Conservation (phyloP, 106 monocot genomes). For the Platanthera zijinensis region DNA sequence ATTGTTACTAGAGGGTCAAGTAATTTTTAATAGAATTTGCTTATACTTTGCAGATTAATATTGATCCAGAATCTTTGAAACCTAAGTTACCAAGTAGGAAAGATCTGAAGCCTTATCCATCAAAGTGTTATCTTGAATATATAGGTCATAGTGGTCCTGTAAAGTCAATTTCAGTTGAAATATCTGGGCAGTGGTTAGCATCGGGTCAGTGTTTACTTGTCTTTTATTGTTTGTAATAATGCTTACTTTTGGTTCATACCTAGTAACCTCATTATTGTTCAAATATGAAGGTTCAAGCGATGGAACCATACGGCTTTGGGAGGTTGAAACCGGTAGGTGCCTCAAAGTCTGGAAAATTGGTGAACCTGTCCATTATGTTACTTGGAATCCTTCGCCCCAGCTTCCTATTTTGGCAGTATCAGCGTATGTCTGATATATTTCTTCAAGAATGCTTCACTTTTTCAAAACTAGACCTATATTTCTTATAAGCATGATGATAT, state of each 20-base stretch:
- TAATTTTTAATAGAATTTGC: not conserved
- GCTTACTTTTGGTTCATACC: not conserved
- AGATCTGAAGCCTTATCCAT: slow-evolving; percentile 91
- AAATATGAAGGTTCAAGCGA: slow-evolving; percentile 69
- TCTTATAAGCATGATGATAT: not conserved
- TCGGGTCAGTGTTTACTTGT: slow-evolving; percentile 55
- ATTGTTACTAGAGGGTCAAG: not conserved
- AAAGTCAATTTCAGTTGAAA: slow-evolving; percentile 65
- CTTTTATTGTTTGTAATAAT: not conserved
- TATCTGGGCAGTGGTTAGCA: slow-evolving; percentile 85
- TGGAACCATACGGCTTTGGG: slow-evolving; percentile 90
- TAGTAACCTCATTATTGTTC: not conserved
- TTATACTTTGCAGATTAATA: slow-evolving; percentile 62
- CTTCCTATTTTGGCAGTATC: slow-evolving; percentile 68
- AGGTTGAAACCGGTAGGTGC: slow-evolving; percentile 83
- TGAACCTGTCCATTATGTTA: slow-evolving; percentile 58
- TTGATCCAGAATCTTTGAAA: slow-evolving; percentile 94
- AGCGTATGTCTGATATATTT: slow-evolving; percentile 36
- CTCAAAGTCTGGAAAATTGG: slow-evolving; percentile 79
- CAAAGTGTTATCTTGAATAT: slow-evolving; percentile 88
- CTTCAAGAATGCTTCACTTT: not conserved
- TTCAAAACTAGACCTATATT: not conserved
- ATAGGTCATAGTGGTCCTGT: slow-evolving; percentile 80
- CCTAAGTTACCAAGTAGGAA: slow-evolving; percentile 88
- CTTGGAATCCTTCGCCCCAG: slow-evolving; percentile 86